phyloP scores from a whole-genome alignment of 352 stramenopile species.

The Pythium myriotylum region DNA sequence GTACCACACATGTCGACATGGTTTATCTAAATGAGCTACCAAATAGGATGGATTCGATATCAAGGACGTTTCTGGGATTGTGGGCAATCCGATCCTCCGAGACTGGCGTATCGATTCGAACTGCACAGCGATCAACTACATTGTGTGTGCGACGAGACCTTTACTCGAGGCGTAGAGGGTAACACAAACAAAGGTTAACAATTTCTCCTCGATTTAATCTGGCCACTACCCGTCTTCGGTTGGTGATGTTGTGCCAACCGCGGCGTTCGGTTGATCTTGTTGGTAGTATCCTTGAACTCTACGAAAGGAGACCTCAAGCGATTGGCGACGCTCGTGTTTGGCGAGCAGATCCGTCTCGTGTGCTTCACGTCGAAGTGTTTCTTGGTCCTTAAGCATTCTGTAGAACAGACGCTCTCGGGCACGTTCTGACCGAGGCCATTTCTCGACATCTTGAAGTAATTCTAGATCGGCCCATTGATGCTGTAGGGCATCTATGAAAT shows the following conservation, averaged over 20 bases:
- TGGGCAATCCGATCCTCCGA: constrained; percentile 72
- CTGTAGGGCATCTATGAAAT: constrained; percentile 46
- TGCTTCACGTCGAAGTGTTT: constrained; percentile 42
- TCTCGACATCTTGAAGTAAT: constrained; percentile 42
- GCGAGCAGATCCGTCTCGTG: constrained; percentile 39
- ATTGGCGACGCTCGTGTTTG: constrained; percentile 53
- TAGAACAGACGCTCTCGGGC: constrained; percentile 62
- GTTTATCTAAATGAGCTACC: neutral
- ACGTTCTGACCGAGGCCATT: constrained; percentile 53
- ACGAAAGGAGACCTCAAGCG: constrained; percentile 31
- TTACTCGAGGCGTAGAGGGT: too few relatives aligned
- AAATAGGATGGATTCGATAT: constrained; percentile 48
- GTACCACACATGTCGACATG: too few relatives aligned
- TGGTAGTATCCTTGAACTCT: constrained; percentile 22
- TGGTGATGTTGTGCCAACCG: neutral
- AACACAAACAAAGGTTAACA: too few relatives aligned
- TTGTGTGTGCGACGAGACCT: constrained; percentile 75
- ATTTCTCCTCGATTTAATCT: too few relatives aligned
- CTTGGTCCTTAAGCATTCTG: constrained; percentile 75
- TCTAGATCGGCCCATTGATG: constrained; percentile 70
- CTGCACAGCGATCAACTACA: constrained; percentile 84
- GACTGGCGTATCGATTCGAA: constrained; percentile 76
- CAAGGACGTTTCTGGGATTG: constrained; percentile 78
- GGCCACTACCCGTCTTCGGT: too few relatives aligned
- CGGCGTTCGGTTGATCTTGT: constrained; percentile 1